Evolutionary conservation across 345 rosid species (phyloP), one percentile per base, ranked within the genome.

Genomic region (Gossypium arboreum): DNA sequence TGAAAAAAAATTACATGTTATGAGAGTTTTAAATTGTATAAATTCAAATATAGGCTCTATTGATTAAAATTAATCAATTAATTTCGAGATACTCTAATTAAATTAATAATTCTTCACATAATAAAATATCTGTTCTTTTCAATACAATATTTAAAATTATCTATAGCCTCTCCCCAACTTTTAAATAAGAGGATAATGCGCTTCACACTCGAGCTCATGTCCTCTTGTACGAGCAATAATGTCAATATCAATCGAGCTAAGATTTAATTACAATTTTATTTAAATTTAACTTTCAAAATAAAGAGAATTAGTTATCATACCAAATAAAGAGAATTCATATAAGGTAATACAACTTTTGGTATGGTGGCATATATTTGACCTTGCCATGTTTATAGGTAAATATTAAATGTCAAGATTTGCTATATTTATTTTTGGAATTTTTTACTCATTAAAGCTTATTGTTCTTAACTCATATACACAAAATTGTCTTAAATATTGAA

Each of bases 91-190:
- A 56, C 0, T 56, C 20, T 8, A 18, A 56, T 56, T 18, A 56
- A 56, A 56, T 56, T 24, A 56, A 9, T 2, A 18, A 56, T 18
- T 10, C 39, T 34, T 34, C 39, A 34, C 39, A 34, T 34, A 4
- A 34, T 34, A 34, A 34, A 29, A 6, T 34, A 34, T 5, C 0
- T 34, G 1, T 0, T 34, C 7, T 34, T 5, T 5, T 34, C 2
- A 34, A 34, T 34, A 5, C 7, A 34, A 34, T 34, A 0, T 0
- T 0, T 34, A 34, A 0, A 34, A 34, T 34, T 34, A 5, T 0
- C 0, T 0, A 34, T 34, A 34, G 1, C 0, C 7, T 34, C 1
- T 34, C 0, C 1, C 7, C 7, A 34, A 34, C 2, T 0, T 34
- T 34, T 34, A 34, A 34, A 34, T 5, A 34, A 34, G 1, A 34